Base-by-base conservation (phyloP, 192 early-diverging fungal species). In the Coemansia sp. region DNA sequence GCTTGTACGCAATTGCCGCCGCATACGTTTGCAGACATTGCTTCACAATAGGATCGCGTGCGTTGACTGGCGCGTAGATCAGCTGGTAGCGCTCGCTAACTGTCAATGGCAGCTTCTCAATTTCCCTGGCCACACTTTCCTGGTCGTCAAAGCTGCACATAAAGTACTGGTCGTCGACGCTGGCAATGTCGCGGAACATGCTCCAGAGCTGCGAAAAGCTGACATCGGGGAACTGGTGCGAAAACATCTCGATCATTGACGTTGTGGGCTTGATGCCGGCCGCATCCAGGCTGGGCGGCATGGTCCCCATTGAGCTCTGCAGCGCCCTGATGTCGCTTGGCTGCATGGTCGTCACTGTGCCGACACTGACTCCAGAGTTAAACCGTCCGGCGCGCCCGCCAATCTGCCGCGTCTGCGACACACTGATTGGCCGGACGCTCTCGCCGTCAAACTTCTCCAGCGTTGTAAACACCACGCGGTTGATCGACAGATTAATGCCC, bases 401-500 rank as follows among this genome's bases (percentile, higher is more conserved):
- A 69, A 98, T 98, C 74, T 98, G 95, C 68, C 95, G 94, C 11
- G 90, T 78, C 75, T 93, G 91, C 35, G 93, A 91, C 20, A 90
- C 65, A 29, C 83, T 83, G 26, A 98, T 73, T 3, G 65, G 64
- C 9, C 61, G 61, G 3, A 74, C 54, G 3, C 58, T 53, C 11
- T 67, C 61, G 32, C 96, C 94, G 74, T 98, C 85, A 47, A 82
- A 97, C 74, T 98, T 98, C 45, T 77, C 60, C 16, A 93, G 55
- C 1, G 84, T 69, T 45, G 88, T 87, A 70, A 98, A 96, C 18
- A 97, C 84, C 29, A 98, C 85, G 16, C 96, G 88, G 9, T 88
- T 86, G 62, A 98, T 97, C 50, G 93, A 92, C 87, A 98, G 64
- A 71, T 98, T 98, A 11, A 96, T 82, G 0, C 96, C 96, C 96